Base-by-base conservation (phyloP, 2,329 filamentous ascomycete genomes). In the Sordariomycetes sp. region DNA sequence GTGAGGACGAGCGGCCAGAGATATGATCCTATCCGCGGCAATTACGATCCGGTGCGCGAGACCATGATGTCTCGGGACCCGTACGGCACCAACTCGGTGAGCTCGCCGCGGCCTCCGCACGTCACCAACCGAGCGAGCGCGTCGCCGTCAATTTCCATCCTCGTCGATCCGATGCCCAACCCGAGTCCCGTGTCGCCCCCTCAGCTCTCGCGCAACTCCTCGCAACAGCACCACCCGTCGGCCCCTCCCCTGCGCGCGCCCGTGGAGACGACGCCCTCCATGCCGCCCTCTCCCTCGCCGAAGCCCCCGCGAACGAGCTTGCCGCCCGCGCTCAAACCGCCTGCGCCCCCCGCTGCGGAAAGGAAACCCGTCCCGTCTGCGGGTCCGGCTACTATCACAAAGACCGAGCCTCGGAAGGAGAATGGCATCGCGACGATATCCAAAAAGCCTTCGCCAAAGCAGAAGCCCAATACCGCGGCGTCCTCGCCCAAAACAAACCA, bases 21-120 rank as follows among this genome's bases (percentile, higher is more conserved):
- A 65, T 97, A 94, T 72, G 92, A 97, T 70, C 92, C 92, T 0
- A 91, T 96, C 62, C 83, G 92, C 53, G 89, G 87, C n/a, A 85
- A 80, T 62, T 86, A 85, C 63, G 83, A 86, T 63, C 82, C 82
- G 1, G 77, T 85, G 54, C 75, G 82, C 50, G 83, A 82, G 66
- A 88, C 82, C 2, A 82, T 86, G 68, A 65, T 81, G 53, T 65
- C 78, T 63, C 74, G 79, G 68, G 72, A 80, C 71, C 67, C 77
- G 62, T 74, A 76, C 55, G 71, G 72, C 59, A 74, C 75, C 8
- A 74, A 69, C 25, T 67, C 78, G 3, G 68, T 79, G 58, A 75
- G 70, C 25, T 83, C 81, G 8, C 81, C 81, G n/a, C 75, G 78
- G 53, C 69, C 65, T 18, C 12, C 69, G 67, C 61, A 61, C 18